Percentiles rank a stretch among this genome's conserved stretches.
Evolutionary conservation across 208 protist species (phyloP).

Genomic region (Acanthamoeba castellanii): DNA sequence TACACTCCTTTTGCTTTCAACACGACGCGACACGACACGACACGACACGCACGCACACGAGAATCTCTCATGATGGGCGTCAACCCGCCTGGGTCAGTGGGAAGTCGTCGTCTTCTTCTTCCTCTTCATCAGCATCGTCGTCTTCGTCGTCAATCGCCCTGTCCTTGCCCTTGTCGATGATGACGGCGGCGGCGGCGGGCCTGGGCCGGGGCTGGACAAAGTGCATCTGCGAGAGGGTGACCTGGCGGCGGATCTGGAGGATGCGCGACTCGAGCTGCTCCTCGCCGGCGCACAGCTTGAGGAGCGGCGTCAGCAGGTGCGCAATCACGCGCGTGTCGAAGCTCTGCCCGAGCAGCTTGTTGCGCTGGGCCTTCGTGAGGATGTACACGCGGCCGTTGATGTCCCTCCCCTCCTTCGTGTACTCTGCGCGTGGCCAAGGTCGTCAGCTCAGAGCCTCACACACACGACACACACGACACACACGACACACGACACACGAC

Average conservation of each 20-base stretch:
- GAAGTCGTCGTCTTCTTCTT: background rate
- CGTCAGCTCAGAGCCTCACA: no score
- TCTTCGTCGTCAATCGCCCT: no score
- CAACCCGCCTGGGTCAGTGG: background rate
- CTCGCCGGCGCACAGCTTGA: slow-evolving; percentile 35
- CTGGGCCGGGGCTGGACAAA: no score
- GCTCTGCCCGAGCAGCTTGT: slow-evolving; percentile 54
- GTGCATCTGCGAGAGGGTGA: slow-evolving; percentile 61
- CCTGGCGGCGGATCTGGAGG: slow-evolving; percentile 13
- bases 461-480: background rate
- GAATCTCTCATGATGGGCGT: background rate
- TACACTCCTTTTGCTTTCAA: no score
- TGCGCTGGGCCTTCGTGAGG: background rate
- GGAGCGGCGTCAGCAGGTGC: slow-evolving; percentile 43
- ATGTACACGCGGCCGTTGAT: background rate
- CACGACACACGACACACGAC: slow-evolving; percentile 16
- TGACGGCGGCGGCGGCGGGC: no score
- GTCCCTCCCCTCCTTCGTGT: background rate
- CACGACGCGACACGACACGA: no score
- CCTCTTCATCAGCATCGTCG: no score
- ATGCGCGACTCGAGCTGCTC: background rate
- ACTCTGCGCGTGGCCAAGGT: background rate
- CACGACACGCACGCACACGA: no score
- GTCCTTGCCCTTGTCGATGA: no score
- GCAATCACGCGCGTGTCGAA: slow-evolving; percentile 52